Conservation (phyloP, 768 basidiomycete species). For the Mycena venus region DNA sequence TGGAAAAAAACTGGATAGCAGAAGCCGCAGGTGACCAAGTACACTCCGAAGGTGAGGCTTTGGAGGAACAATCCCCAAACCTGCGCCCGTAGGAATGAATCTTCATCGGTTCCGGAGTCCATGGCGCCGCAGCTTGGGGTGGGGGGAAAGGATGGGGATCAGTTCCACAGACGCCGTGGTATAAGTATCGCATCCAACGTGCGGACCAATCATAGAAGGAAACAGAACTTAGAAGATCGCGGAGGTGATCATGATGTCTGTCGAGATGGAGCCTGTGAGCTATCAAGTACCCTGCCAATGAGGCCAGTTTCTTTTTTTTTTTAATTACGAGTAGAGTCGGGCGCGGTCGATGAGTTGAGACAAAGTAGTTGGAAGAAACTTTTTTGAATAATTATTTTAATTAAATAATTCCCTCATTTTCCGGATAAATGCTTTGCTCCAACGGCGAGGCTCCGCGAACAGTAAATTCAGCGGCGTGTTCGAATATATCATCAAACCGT, state of each 20-base stretch:
- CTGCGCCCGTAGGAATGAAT: constrained; percentile 18
- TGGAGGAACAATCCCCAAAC: constrained; percentile 31
- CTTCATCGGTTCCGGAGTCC: constrained; percentile 7
- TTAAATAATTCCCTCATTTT: no score
- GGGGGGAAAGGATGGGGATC: not conserved
- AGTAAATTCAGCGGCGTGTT: no score
- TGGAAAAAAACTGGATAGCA: constrained; percentile 48
- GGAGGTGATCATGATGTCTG: not conserved
- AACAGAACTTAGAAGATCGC: not conserved
- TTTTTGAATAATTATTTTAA: no score
- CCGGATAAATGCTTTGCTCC: no score
- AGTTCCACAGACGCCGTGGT: not conserved
- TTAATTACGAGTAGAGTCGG: no score
- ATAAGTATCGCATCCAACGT: not conserved
- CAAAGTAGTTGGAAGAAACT: no score
- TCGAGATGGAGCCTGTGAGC: not conserved
- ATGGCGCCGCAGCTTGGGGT: not conserved
- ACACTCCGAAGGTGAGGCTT: constrained; percentile 22
- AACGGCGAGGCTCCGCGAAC: no score
- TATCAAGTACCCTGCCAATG: not conserved
- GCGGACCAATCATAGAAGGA: not conserved
- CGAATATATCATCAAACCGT: no score
- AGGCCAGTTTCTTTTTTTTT: not conserved
- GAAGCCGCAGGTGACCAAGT: constrained; percentile 48
- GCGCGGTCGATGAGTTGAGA: no score